Evolutionary conservation across 345 rosid genomes (phyloP).

Genomic region (Eucalyptus albens): DNA sequence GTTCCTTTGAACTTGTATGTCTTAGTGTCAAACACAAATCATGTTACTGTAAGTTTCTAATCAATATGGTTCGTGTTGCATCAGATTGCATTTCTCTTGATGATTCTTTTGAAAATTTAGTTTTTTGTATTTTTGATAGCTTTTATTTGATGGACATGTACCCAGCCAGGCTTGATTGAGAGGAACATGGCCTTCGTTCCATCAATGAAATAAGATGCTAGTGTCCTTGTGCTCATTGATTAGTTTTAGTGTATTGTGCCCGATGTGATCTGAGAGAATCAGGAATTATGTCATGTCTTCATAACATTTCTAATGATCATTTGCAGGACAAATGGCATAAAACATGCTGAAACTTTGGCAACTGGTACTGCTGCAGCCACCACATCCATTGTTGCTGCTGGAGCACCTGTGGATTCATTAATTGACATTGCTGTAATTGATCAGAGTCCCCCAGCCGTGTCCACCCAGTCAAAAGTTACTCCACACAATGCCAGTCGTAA

Average conservation of each 20-base stretch:
- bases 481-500: neutral
- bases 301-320: neutral
- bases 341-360: conserved; percentile 32
- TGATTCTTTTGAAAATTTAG: neutral
- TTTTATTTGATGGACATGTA: neutral
- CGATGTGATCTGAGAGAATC: neutral
- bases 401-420: neutral
- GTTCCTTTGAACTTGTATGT: neutral
- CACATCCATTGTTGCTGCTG: neutral
- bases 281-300: neutral
- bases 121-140: neutral
- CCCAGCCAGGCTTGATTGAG: neutral
- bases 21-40: neutral
- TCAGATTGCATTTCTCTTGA: neutral
- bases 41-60: neutral
- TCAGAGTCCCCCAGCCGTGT: neutral
- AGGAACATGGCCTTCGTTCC: neutral
- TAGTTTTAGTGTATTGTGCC: neutral
- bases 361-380: neutral
- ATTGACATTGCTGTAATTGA: neutral
- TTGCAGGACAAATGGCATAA: conserved; percentile 35
- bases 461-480: neutral
- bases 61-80: neutral
- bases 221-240: neutral
- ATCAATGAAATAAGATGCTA: neutral